Evolutionary conservation across 768 basidiomycete genomes (phyloP), one percentile per base, ranked within the genome.

Genomic region (Hydnomerulius pinastri): DNA sequence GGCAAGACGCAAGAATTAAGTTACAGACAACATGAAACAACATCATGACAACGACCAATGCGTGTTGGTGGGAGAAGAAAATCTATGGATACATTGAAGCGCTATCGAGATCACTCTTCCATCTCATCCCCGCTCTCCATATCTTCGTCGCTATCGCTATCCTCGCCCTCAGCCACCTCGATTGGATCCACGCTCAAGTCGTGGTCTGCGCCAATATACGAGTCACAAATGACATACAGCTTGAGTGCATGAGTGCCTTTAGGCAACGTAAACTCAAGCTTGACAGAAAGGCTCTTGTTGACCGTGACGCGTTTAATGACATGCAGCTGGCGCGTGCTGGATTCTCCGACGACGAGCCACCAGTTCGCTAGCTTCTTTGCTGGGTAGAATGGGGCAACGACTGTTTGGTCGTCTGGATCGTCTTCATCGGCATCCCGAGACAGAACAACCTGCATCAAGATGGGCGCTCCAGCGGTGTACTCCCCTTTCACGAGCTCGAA

Each of bases 301-400:
- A 93, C 82, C 0, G 96, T 96, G 25, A 98, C 91, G 36, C 87
- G 87, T 80, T 95, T 82, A 72, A 85, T 75, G 71, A 91, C 76
- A 4, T 92, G 85, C 11, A 99, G 75, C 59, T 92, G 88, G 30
- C 85, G 82, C n/a, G 82, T 85, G 28, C 74, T 74, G 5, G 86
- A 77, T 45, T 95, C 90, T n/a, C 92, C 93, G 11, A 98, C 78
- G 40, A 98, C 94, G 28, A 98, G 79, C 95, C 95, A 98, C 96
- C 95, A 98, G 62, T 93, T 94, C 49, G 90, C 84, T 69, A 92
- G 81, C 77, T 98, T 98, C 70, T 86, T 87, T 46, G 72, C 76
- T 0, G 96, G 96, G 74, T 90, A 98, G 73, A 86, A 90, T 0
- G 97, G 95, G 1, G 97, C 96, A n/a, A 98, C 80, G 28, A 95